phyloP scores from a whole-genome alignment of 2,329 filamentous ascomycete species.

The Nannizziopsis arthrosporioides region DNA sequence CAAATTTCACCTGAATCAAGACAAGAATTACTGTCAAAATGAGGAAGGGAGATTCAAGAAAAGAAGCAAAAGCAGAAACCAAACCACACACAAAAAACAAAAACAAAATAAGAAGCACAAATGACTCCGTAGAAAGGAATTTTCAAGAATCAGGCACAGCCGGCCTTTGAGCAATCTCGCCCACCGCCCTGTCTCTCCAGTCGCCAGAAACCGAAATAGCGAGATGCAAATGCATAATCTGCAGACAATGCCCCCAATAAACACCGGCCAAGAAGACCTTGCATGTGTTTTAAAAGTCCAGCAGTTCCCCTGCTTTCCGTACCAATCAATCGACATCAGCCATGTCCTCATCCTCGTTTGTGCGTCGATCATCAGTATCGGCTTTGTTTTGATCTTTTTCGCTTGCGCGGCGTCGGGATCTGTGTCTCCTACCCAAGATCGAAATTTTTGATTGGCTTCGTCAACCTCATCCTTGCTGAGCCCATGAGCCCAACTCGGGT shows the following conservation, averaged over 20 bases:
- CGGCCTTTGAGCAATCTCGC: neutral
- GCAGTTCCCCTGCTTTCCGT: too few relatives aligned
- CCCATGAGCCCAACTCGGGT: conserved; percentile 41
- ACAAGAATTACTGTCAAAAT: neutral
- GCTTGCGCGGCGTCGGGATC: neutral
- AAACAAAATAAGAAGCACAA: neutral
- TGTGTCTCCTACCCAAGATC: conserved; percentile 35
- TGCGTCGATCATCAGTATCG: neutral
- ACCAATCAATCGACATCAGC: conserved; percentile 4
- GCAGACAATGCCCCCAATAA: neutral
- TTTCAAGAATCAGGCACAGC: neutral
- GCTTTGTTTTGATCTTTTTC: neutral
- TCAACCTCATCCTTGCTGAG: conserved; percentile 41
- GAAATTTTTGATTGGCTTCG: conserved; percentile 37
- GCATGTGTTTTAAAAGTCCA: too few relatives aligned
- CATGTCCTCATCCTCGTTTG: conserved; percentile 7
- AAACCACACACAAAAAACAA: neutral
- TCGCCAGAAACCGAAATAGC: neutral
- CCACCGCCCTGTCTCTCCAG: neutral
- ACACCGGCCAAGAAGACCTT: too few relatives aligned
- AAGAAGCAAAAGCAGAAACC: neutral
- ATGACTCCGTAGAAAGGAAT: neutral
- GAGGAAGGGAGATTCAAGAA: neutral
- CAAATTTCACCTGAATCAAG: too few relatives aligned
- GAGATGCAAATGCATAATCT: neutral